A percentile compares a stretch with the other conserved stretches of the same genome.
Conservation (phyloP, 1,284 basidiomycete species). For the Ustilago sp. region DNA sequence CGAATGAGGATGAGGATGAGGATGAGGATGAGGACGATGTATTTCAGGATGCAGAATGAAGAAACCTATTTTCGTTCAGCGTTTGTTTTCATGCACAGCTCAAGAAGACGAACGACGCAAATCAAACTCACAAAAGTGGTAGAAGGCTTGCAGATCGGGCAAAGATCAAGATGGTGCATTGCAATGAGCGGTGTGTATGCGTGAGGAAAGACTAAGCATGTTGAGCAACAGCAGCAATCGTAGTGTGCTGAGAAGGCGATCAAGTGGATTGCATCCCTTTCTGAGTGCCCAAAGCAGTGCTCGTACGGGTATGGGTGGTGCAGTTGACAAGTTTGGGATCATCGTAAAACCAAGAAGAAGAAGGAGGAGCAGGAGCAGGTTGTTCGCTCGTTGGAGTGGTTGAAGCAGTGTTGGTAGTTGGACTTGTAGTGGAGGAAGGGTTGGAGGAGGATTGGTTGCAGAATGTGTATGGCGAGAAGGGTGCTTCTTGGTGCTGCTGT, state of each 20-base stretch:
- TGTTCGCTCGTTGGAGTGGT: constrained; percentile 35
- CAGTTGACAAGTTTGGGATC: not conserved
- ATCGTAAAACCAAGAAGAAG: constrained; percentile 1
- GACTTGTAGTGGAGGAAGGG: constrained; percentile 7
- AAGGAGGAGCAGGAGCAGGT: not conserved
- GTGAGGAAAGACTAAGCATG: not conserved
- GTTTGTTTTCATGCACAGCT: no score
- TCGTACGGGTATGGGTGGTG: not conserved
- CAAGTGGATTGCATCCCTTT: not conserved
- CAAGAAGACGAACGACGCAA: no score
- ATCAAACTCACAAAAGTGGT: not conserved
- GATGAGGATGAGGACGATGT: not conserved
- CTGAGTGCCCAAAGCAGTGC: not conserved
- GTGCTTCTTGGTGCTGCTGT: not conserved
- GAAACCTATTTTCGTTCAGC: no score
- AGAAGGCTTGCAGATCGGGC: not conserved
- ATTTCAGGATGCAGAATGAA: not conserved
- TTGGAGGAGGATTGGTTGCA: constrained; percentile 1
- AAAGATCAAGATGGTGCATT: no score
- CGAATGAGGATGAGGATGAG: not conserved
- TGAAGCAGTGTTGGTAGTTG: constrained; percentile 19
- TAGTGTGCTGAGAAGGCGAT: not conserved
- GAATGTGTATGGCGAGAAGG: not conserved
- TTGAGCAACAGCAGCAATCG: not conserved
- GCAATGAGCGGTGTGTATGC: not conserved